Percentiles rank a stretch among this genome's conserved stretches.
These are phyloP conservation scores for Termitomyces sp. DNA, from an alignment of 768 basidiomycete species.

Conservation along the genomic window DNA sequence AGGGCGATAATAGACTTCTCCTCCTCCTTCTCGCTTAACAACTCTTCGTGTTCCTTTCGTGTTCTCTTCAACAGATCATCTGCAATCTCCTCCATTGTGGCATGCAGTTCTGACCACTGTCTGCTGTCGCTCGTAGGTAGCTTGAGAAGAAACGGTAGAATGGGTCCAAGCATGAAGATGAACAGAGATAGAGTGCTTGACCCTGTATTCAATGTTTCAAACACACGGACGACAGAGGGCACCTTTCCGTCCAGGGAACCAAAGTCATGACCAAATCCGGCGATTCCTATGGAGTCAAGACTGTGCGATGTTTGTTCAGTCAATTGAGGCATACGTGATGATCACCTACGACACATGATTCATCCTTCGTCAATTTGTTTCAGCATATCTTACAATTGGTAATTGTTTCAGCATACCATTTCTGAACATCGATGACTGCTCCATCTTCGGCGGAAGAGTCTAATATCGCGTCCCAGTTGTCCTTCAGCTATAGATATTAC, in stretches of 20 bases:
- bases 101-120: constrained; percentile 23
- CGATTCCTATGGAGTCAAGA: constrained; percentile 53
- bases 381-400: constrained; percentile 26
- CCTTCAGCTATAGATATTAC: constrained; percentile 21
- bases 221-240: constrained; percentile 33
- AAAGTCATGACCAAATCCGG: constrained; percentile 57
- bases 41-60: constrained; percentile 25
- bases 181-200: constrained; percentile 22
- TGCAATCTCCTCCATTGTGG: constrained; percentile 33
- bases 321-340: too few species aligned
- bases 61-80: constrained; percentile 31
- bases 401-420: constrained; percentile 33
- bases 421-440: constrained; percentile 39
- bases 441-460: constrained; percentile 29
- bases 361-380: constrained; percentile 25
- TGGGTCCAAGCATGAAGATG: constrained; percentile 29
- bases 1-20: constrained; percentile 28
- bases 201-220: constrained; percentile 27
- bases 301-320: constrained; percentile 19
- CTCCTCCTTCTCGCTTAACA: constrained; percentile 15
- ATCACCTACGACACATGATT: constrained; percentile 37
- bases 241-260: constrained; percentile 43
- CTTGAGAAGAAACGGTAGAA: constrained; percentile 28
- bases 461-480: constrained; percentile 19
- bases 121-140: constrained; percentile 31